Evolutionary conservation across 2,329 filamentous ascomycete species (phyloP), one percentile per base, ranked within the genome.

Genomic region (Monilinia fructicola): DNA sequence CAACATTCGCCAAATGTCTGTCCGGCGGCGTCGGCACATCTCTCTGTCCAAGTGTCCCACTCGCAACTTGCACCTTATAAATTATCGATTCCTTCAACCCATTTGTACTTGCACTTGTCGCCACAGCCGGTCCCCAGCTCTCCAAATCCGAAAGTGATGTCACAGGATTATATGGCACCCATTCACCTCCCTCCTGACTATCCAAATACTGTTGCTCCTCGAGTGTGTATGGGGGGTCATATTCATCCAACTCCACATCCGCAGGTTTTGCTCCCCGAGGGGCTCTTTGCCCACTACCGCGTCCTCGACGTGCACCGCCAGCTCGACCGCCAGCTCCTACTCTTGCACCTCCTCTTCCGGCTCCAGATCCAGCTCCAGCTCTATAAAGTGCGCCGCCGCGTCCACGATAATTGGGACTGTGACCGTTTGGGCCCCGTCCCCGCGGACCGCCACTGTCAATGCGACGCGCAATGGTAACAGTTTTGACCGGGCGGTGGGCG

Each of bases 41-140:
- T 50, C 14, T 66, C 65, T 48, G 64, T 50, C 26, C 65, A 50
- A 55, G 61, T 66, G 64, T 73, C 70, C 35, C 60, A 26, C 74
- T 74, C 42, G 71, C 71, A 63, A 73, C 69, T 52, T 69, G 68
- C 58, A 77, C 66, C 56, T 73, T 73, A 56, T 75, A 69, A 26
- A 66, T 65, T 21, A 76, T 44, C 9, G 71, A 69, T 42, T 74
- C 71, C 21, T 68, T 63, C 2, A 74, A 38, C 18, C 73, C 75
- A 28, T 53, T 68, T 40, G 69, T 61, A 52, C 66, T 72, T 31
- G 68, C 69, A 54, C 16, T 56, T 16, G 64, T 66, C 50, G 73
- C 71, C 12, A 75, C 67, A 65, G 72, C 54, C 7, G 74, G 71
- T 23, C 71, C 69, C 35, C 70, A 66, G 26, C 63, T 62, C 4